Evolutionary conservation across 2,329 filamentous ascomycete species (phyloP).

Genomic region (Phaeophleospora eucalypticola): DNA sequence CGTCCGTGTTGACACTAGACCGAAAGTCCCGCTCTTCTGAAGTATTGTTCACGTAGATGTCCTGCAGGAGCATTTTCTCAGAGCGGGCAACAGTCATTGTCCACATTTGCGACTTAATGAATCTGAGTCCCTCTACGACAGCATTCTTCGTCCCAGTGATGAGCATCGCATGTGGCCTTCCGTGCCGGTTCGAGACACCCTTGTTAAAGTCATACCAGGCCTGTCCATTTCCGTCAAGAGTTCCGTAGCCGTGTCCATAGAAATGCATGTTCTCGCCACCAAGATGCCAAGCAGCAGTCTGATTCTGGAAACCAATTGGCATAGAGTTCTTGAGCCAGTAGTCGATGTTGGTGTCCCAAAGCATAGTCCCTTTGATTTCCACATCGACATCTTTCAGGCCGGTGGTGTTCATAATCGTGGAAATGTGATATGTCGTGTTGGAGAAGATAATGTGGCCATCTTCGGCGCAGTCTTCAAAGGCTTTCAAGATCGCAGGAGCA

Average conservation of each 20-base stretch:
- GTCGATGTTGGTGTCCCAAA: slow-evolving; percentile 41
- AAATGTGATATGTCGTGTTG: slow-evolving; percentile 42
- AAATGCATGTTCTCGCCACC: slow-evolving; percentile 51
- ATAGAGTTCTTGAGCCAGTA: slow-evolving; percentile 54
- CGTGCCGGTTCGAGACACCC: slow-evolving; percentile 22
- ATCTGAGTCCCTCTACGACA: slow-evolving; percentile 46
- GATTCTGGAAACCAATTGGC: slow-evolving; percentile 53
- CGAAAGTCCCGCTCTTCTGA: slow-evolving; percentile 36
- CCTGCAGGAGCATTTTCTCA: slow-evolving; percentile 44
- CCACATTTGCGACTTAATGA: slow-evolving; percentile 54
- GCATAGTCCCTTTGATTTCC: slow-evolving; percentile 46
- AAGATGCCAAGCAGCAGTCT: slow-evolving; percentile 52
- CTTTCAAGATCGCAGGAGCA: slow-evolving; percentile 49
- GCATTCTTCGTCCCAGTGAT: slow-evolving; percentile 49
- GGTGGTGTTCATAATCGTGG: slow-evolving; percentile 33
- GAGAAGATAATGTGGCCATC: slow-evolving; percentile 51
- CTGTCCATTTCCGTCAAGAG: slow-evolving; percentile 57
- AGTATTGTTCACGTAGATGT: slow-evolving; percentile 54
- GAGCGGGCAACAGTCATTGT: slow-evolving; percentile 51
- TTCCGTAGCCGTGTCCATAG: slow-evolving; percentile 50
- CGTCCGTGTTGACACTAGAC: slow-evolving; percentile 42
- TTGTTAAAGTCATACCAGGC: slow-evolving; percentile 50
- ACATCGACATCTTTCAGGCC: slow-evolving; percentile 46
- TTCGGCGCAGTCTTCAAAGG: slow-evolving; percentile 49
- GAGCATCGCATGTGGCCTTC: slow-evolving; percentile 51